phyloP scores from a whole-genome alignment of 2,329 filamentous ascomycete species.

The Arthroderma uncinatum region DNA sequence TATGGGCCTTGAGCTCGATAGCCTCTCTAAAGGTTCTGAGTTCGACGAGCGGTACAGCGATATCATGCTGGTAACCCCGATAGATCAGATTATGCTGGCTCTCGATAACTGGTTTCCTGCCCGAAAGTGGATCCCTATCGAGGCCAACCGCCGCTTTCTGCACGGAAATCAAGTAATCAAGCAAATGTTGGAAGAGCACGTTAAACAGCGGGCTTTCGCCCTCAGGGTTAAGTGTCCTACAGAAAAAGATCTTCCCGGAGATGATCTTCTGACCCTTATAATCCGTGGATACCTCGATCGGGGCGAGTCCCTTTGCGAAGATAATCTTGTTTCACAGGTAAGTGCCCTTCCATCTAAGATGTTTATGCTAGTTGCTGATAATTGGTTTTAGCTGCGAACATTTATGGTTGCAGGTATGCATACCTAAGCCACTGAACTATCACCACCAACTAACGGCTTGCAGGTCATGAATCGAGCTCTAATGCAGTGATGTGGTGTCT shows the following conservation, averaged over 20 bases:
- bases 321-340: constrained; percentile 6
- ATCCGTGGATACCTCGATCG: not conserved
- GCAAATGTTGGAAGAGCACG: constrained; percentile 2
- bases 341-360: not conserved
- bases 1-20: not conserved
- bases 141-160: constrained; percentile 6
- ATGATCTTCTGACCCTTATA: constrained; percentile 3
- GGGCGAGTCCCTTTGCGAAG: not conserved
- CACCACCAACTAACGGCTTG: not conserved
- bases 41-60: not conserved
- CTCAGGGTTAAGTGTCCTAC: not conserved
- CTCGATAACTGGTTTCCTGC: not conserved
- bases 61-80: not conserved
- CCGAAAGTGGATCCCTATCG: constrained; percentile 2
- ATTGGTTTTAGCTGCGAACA: not conserved
- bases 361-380: not conserved
- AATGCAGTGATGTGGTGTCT: constrained; percentile 2
- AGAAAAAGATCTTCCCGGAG: not conserved
- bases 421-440: not conserved
- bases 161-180: not conserved
- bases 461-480: constrained; percentile 4
- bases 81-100: constrained; percentile 5
- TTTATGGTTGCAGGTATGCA: constrained; percentile 4
- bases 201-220: not conserved
- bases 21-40: not conserved